Percentiles rank a stretch among this genome's conserved stretches.
phyloP scores from a whole-genome alignment of 2,329 filamentous ascomycete genomes.

The Xylaria polymorpha region DNA sequence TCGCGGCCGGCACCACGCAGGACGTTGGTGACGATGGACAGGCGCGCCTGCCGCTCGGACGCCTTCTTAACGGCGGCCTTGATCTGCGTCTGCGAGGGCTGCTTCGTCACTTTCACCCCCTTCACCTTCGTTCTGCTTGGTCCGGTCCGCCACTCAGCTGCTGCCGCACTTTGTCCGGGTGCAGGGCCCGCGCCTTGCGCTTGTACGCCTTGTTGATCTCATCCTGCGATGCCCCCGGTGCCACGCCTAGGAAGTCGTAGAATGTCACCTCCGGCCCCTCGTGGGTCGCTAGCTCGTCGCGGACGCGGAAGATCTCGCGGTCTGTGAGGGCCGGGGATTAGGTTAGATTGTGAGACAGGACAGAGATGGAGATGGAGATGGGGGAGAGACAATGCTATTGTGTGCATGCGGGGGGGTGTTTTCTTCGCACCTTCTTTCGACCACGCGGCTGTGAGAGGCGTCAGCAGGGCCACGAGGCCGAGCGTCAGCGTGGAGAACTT shows the following conservation, averaged over 20 bases:
- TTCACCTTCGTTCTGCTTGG: constrained; percentile 64
- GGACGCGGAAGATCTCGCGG: constrained; percentile 96
- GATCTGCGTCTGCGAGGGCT: constrained; percentile 79
- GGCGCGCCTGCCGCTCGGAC: constrained; percentile 82
- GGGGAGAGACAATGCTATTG: constrained; percentile 8
- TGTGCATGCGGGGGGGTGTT: too few species aligned
- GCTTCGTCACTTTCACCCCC: constrained; percentile 73
- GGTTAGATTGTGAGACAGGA: neutral
- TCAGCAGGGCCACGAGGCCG: constrained; percentile 75
- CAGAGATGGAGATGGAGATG: too few species aligned
- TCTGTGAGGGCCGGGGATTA: constrained; percentile 64
- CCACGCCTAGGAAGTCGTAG: constrained; percentile 90
- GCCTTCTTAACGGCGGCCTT: constrained; percentile 83
- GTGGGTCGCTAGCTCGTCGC: constrained; percentile 81
- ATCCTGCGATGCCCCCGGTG: constrained; percentile 78
- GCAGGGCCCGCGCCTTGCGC: constrained; percentile 83
- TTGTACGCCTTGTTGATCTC: constrained; percentile 95
- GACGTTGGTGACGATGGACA: constrained; percentile 87
- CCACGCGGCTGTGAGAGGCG: constrained; percentile 79
- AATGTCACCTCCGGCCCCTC: constrained; percentile 87
- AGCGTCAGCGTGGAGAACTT: constrained; percentile 74
- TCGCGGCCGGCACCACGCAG: constrained; percentile 83
- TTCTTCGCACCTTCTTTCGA: constrained; percentile 78
- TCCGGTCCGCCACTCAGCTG: constrained; percentile 78
- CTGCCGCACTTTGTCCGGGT: constrained; percentile 96